Percentiles rank a stretch among this genome's conserved stretches.
Conservation (phyloP, 306 rosid genomes). For the Cucurbita ficifolia region DNA sequence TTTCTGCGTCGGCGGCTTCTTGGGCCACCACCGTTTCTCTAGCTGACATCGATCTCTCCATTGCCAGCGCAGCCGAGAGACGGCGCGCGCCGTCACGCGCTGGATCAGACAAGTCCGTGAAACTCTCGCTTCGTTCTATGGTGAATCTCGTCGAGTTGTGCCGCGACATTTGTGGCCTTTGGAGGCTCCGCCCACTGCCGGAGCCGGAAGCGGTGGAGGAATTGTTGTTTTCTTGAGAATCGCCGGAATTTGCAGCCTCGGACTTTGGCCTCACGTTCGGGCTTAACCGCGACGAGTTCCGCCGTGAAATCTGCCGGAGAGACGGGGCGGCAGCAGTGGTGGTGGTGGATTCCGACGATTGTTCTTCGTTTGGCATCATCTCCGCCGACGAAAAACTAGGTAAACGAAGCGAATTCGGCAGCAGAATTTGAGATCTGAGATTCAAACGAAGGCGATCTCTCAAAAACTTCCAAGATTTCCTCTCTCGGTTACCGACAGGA, state of each 20-base stretch:
- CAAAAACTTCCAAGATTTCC: slow-evolving; percentile 56
- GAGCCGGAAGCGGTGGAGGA: background rate
- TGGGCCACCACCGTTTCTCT: slow-evolving; percentile 43
- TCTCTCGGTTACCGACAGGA: slow-evolving; percentile 24
- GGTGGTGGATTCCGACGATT: background rate
- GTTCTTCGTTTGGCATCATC: slow-evolving; percentile 11
- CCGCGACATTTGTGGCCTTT: slow-evolving; percentile 13
- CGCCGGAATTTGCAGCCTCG: slow-evolving; percentile 1
- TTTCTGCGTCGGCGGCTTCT: slow-evolving; percentile 22
- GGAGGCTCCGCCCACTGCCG: background rate
- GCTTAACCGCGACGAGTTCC: slow-evolving; percentile 6
- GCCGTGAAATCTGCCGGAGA: slow-evolving; percentile 11
- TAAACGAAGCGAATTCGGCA: slow-evolving; percentile 18
- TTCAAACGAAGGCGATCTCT: slow-evolving; percentile 52
- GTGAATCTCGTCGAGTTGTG: slow-evolving; percentile 15
- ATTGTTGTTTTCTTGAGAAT: background rate
- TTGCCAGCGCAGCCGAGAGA: slow-evolving; percentile 22
- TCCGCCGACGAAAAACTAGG: background rate
- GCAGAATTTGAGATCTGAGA: slow-evolving; percentile 16
- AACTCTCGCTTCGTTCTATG: slow-evolving; percentile 8
- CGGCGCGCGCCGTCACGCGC: slow-evolving; percentile 21
- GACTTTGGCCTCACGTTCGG: background rate
- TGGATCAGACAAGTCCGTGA: slow-evolving; percentile 7
- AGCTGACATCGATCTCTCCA: slow-evolving; percentile 33
- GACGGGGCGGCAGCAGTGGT: background rate